Evolutionary conservation across 2,329 filamentous ascomycete species (phyloP), one percentile per base, ranked within the genome.

Genomic region (Ascochyta koolunga): DNA sequence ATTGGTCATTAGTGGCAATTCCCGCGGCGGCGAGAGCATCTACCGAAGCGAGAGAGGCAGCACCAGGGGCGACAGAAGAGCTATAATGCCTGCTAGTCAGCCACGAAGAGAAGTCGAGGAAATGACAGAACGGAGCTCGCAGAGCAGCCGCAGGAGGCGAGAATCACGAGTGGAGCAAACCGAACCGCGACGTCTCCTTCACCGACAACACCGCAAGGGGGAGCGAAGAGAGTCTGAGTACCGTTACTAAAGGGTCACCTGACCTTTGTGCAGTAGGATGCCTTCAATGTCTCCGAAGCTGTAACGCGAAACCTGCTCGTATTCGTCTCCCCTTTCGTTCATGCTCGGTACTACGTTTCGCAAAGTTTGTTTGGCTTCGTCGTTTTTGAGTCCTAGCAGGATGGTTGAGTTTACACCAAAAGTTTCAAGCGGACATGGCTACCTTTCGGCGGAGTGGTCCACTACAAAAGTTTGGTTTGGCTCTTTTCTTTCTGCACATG

Each of bases 11-110:
- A 67, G 67, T 43, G 55, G 57, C 42, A 50, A 61, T n/a, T 31
- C 57, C 9, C 67, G 67, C 18, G 60, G 60, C n/a, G 60, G 54
- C 24, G 67, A 70, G 32, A 65, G 36, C 41, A 49, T 39, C 5
- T 71, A 71, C 40, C 51, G 51, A 22, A 71, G 68, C 46, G 72
- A 74, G 37, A 60, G 60, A 49, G 62, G 66, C 47, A 73, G 68
- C 45, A 36, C 60, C 21, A 24, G 55, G 22, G 64, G 57, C 22
- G 61, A 60, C 46, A 59, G 53, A 42, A 56, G 60, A 37, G 64
- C 61, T 27, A 55, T 65, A 13, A 56, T 65, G 22, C 39, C 61
- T 19, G 47, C 60, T 9, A 56, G 43, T 39, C 45, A 61, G 37
- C 42, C 60, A 18, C 59, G 72, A 55, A 61, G 69, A 48, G 67